Base-by-base conservation (phyloP, 2,329 filamentous ascomycete species). In the Colletotrichum salicis region DNA sequence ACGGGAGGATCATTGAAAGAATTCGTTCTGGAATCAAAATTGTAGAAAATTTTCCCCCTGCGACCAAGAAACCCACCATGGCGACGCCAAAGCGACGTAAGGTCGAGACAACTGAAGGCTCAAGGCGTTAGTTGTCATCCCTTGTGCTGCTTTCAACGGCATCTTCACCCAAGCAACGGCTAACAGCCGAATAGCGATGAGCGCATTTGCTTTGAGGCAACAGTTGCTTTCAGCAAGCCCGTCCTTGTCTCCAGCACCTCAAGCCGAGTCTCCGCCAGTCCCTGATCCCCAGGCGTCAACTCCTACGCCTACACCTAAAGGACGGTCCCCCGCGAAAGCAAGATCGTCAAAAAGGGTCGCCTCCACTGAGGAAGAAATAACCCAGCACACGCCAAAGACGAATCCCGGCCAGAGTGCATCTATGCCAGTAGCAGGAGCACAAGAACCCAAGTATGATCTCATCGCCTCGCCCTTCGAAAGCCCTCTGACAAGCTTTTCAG, bases 161-260 rank as follows among this genome's bases (percentile, higher is more conserved):
- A 4, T 19, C 13, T 51, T 54, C 13, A 12, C 48, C 29, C 4
- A n/a, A 27, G 3, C 12, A 29, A 15, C 29, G 5, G 27, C 60
- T 76, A 74, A 71, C 64, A 45, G 72, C 27, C 71, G 15, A 19
- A 60, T 62, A 83, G 80, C 77, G 22, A 79, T 84, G 79, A 86
- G 84, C 76, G 85, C 84, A 24, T 85, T 85, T 76, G 83, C 84
- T 27, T 77, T 85, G 45, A 79, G 84, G 3, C 82, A 82, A 67
- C 81, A 78, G 66, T 76, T 85, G 4, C 76, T 75, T 12, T 63
- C 65, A 41, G 65, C 55, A 8, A 70, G 70, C 19, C 60, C 70
- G 6, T 69, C 70, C 57, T 64, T 69, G 29, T 72, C 70, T 13
- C 65, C 70, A 35, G 65, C 59, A 22, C n/a, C 65, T n/a, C 59